phyloP scores from a whole-genome alignment of 2,329 filamentous ascomycete genomes.

The Aspergillus tamarii region DNA sequence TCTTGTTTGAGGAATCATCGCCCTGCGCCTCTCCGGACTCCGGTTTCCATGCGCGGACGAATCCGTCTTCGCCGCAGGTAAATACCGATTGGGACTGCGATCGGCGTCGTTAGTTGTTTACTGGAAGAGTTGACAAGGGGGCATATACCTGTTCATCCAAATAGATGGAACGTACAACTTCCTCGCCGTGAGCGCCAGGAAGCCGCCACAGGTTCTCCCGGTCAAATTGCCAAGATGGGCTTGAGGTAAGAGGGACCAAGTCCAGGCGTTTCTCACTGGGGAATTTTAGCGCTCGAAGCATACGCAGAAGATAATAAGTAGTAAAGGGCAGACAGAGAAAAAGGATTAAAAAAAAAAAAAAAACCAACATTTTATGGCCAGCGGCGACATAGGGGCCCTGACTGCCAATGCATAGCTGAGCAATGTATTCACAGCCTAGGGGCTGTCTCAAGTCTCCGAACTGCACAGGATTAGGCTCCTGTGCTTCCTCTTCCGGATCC shows the following conservation, averaged over 20 bases:
- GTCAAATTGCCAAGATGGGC: conserved; percentile 44
- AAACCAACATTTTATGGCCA: conserved; percentile 53
- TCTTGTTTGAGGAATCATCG: conserved; percentile 24
- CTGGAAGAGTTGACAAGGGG: background rate
- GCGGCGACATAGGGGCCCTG: conserved; percentile 50
- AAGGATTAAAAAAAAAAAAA: background rate
- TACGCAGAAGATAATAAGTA: background rate
- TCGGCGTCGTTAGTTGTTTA: background rate
- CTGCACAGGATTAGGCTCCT: conserved; percentile 48
- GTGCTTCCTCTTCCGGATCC: conserved; percentile 52
- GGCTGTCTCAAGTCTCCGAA: conserved; percentile 61
- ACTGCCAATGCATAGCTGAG: conserved; percentile 53
- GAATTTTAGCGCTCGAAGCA: background rate
- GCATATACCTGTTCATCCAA: conserved; percentile 47
- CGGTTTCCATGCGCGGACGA: conserved; percentile 44
- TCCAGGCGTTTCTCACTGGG: conserved; percentile 47
- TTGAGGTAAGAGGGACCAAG: conserved; percentile 42
- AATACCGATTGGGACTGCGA: conserved; percentile 44
- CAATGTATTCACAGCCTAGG: conserved; percentile 62
- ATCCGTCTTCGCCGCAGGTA: conserved; percentile 51
- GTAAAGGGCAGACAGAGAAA: conserved; percentile 1
- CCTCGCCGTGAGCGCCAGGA: conserved; percentile 52
- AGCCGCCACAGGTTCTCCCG: conserved; percentile 44
- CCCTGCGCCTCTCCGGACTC: conserved; percentile 21
- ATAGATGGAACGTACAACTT: conserved; percentile 51